Evolutionary conservation across 768 basidiomycete species (phyloP).

Genomic region (Termitomyces sp.): DNA sequence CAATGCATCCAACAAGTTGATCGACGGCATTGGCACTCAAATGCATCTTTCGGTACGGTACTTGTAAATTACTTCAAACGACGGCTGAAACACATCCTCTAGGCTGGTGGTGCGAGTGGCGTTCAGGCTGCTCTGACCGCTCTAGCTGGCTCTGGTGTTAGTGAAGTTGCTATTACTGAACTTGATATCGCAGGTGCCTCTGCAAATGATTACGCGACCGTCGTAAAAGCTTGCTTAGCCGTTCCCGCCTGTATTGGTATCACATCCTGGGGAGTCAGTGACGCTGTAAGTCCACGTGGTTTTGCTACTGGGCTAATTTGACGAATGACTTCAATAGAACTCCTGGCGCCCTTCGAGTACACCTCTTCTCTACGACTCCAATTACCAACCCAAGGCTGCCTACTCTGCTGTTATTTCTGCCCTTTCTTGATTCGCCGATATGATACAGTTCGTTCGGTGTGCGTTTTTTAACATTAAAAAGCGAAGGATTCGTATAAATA

Average conservation of each 20-base stretch:
- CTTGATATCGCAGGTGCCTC: constrained; percentile 35
- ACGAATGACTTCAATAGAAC: constrained; percentile 14
- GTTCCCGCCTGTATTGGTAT: constrained; percentile 39
- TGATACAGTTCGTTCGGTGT: not conserved
- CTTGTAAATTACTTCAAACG: not conserved
- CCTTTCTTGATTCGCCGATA: constrained; percentile 5
- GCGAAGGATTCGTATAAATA: too few species aligned
- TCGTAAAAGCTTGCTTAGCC: constrained; percentile 38
- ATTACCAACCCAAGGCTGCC: constrained; percentile 22
- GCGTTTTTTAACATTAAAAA: too few species aligned
- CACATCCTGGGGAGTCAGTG: constrained; percentile 46
- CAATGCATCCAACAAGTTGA: constrained; percentile 31
- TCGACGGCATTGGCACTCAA: constrained; percentile 50
- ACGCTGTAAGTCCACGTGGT: constrained; percentile 25
- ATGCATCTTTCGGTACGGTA: constrained; percentile 31
- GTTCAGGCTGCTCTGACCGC: constrained; percentile 36
- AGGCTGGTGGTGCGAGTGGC: constrained; percentile 36
- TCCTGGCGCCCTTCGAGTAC: constrained; percentile 21
- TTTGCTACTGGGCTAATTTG: not conserved
- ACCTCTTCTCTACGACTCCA: constrained; percentile 23
- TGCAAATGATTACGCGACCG: constrained; percentile 15
- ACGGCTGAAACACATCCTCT: not conserved
- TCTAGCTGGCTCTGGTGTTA: constrained; percentile 35
- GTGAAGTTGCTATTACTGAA: constrained; percentile 44
- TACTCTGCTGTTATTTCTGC: constrained; percentile 21